A percentile compares a stretch with the other conserved stretches of the same genome.
phyloP scores from a whole-genome alignment of 192 early-diverging fungal species.

The Mortierella hygrophila region DNA sequence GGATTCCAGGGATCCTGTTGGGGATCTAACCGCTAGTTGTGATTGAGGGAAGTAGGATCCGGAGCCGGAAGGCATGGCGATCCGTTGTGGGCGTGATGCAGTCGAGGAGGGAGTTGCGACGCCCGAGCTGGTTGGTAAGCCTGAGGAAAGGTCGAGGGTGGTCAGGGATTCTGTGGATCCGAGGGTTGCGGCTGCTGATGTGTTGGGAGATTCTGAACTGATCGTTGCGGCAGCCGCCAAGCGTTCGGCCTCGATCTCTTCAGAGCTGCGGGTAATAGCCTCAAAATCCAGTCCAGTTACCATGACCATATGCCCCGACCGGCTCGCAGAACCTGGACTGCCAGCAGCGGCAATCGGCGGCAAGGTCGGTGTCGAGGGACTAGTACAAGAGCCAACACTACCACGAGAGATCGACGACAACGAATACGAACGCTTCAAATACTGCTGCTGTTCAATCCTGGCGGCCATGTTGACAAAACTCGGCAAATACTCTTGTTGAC shows the following conservation, averaged over 20 bases:
- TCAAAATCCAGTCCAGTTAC: constrained; percentile 19
- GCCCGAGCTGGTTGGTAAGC: background rate
- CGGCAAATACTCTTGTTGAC: constrained; percentile 29
- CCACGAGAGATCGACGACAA: background rate
- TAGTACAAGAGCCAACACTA: background rate
- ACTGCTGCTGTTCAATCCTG: constrained; percentile 22
- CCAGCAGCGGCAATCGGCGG: background rate
- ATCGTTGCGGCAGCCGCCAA: background rate
- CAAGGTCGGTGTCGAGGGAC: background rate
- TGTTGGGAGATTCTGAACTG: no score
- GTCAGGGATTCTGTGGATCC: background rate
- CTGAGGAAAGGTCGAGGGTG: background rate
- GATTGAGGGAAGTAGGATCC: background rate
- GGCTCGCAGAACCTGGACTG: background rate
- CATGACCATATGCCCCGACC: background rate
- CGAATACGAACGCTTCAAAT: background rate
- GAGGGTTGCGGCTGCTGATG: background rate
- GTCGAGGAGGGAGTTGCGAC: background rate
- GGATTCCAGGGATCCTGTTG: background rate
- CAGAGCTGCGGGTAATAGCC: background rate
- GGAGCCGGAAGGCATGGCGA: background rate
- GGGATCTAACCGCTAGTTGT: background rate
- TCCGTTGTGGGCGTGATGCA: background rate
- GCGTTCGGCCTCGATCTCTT: background rate
- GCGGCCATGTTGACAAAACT: constrained; percentile 40